Evolutionary conservation across 371 early-diverging fungal genomes (phyloP).

Genomic region (Apophysomyces ossiformis): DNA sequence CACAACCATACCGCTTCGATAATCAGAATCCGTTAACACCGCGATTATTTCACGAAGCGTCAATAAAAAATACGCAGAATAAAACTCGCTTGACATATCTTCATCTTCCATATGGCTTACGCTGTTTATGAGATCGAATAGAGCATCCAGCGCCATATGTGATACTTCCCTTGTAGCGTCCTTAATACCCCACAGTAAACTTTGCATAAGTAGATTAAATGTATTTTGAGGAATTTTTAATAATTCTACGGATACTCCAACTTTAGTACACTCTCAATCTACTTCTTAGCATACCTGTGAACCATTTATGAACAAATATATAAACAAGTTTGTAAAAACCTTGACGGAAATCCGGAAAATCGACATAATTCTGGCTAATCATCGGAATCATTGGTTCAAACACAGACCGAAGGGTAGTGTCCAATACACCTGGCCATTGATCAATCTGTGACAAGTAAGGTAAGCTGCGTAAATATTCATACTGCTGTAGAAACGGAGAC

Average conservation of each 20-base stretch:
- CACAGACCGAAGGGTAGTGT: constrained; percentile 77
- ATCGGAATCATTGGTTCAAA: constrained; percentile 89
- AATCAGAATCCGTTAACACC: constrained; percentile 90
- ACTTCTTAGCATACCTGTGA: constrained; percentile 55
- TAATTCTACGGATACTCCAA: constrained; percentile 57
- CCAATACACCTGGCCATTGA: constrained; percentile 21
- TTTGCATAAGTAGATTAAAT: constrained; percentile 82
- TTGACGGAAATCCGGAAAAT: constrained; percentile 91
- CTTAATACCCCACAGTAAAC: constrained; percentile 95
- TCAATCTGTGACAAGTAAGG: constrained; percentile 9
- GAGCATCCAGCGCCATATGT: constrained; percentile 82
- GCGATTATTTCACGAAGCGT: constrained; percentile 88
- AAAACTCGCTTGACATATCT: constrained; percentile 80
- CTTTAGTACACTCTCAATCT: not conserved
- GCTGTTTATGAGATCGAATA: constrained; percentile 77
- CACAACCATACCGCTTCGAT: constrained; percentile 80
- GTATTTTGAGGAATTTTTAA: constrained; percentile 68
- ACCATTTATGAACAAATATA: constrained; percentile 78
- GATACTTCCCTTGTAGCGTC: constrained; percentile 94
- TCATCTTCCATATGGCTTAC: constrained; percentile 66
- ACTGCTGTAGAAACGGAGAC: not conserved
- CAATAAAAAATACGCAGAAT: constrained; percentile 80
- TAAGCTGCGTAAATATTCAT: not conserved
- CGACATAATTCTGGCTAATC: constrained; percentile 93
- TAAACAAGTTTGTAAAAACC: constrained; percentile 86